Conservation (phyloP, 345 rosid genomes). For the Kernera saxatilis region DNA sequence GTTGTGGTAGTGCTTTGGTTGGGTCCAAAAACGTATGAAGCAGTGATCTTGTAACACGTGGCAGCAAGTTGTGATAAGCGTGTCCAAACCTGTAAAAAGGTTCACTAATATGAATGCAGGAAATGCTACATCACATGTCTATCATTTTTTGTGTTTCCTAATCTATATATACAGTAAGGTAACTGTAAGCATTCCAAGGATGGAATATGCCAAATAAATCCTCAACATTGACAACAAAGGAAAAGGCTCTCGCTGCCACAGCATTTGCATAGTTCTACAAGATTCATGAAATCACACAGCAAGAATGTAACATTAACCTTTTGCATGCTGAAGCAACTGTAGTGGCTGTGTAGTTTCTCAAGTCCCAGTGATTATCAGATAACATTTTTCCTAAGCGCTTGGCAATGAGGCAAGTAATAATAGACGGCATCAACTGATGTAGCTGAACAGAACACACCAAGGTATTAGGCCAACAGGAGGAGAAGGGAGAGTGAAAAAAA, state of each 20-base stretch:
- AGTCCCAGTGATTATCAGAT: slow-evolving; percentile 77
- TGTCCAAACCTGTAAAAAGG: slow-evolving; percentile 67
- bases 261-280: neutral
- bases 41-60: slow-evolving; percentile 77
- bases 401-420: slow-evolving; percentile 72
- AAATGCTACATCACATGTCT: neutral
- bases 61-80: slow-evolving; percentile 70
- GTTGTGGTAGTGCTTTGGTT: slow-evolving; percentile 71
- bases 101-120: slow-evolving; percentile 7
- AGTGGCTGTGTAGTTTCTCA: slow-evolving; percentile 64
- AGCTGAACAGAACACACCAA: slow-evolving; percentile 41
- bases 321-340: slow-evolving; percentile 66
- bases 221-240: neutral
- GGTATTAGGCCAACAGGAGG: neutral
- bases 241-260: neutral
- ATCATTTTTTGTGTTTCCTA: neutral
- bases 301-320: slow-evolving; percentile 38
- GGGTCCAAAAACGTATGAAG: slow-evolving; percentile 89
- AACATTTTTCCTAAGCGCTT: slow-evolving; percentile 60
- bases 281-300: neutral
- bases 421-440: slow-evolving; percentile 77
- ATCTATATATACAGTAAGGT: neutral
- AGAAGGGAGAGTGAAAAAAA: neutral
- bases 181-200: neutral
- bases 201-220: neutral